Conservation (phyloP, 495 filamentous ascomycete genomes). For the Chaetomium fimeti region DNA sequence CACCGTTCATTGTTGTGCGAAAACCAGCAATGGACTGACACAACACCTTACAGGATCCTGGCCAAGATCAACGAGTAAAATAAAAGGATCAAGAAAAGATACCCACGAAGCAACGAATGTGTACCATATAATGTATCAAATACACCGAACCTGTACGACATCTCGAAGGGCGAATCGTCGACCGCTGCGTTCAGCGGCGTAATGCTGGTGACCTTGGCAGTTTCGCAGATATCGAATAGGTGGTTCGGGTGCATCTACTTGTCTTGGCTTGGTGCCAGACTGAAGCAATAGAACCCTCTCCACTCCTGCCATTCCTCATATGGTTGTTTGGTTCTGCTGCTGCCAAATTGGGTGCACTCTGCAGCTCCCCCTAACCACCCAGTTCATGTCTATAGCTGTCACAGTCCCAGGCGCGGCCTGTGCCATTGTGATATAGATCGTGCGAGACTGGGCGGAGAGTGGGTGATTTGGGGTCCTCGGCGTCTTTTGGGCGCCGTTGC, state of each 20-base stretch:
- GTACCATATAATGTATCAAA: conserved; percentile 36
- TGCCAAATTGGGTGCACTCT: neutral
- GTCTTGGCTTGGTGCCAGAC: neutral
- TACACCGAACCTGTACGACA: conserved; percentile 20
- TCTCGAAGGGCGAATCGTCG: neutral
- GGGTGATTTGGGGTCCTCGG: neutral
- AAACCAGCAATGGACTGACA: conserved; percentile 30
- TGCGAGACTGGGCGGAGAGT: neutral
- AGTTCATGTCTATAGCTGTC: neutral
- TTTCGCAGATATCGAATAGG: neutral
- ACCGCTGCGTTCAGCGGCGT: conserved; percentile 15
- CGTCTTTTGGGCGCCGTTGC: no score
- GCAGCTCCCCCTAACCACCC: neutral
- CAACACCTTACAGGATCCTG: conserved; percentile 57
- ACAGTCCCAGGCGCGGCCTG: neutral
- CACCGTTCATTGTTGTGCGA: neutral
- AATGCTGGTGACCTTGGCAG: conserved; percentile 6
- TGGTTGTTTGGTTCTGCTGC: conserved; percentile 2
- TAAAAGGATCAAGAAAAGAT: conserved; percentile 34
- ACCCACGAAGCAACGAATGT: conserved; percentile 37
- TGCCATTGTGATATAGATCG: neutral
- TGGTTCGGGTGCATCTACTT: neutral
- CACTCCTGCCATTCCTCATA: conserved; percentile 3
- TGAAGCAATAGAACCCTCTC: conserved; percentile 16
- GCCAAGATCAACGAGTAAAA: conserved; percentile 86